Evolutionary conservation across 2,329 filamentous ascomycete species (phyloP).

Genomic region (Dactylellina cionopaga): DNA sequence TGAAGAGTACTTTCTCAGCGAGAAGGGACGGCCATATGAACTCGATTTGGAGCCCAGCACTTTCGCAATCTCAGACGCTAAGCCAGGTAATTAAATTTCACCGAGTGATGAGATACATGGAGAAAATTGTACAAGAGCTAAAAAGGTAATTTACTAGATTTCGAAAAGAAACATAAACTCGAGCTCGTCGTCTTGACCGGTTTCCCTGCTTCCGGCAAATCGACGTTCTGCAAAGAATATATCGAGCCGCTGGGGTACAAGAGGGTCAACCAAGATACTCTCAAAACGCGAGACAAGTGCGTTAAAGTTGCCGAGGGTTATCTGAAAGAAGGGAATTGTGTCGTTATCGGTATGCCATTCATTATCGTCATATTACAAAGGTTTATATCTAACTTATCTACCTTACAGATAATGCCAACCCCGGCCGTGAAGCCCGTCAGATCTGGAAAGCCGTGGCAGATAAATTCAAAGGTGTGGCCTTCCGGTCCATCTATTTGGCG

Average conservation of each 20-base stretch:
- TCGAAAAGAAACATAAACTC: slow-evolving; percentile 70
- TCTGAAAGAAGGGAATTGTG: slow-evolving; percentile 72
- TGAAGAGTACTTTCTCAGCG: slow-evolving; percentile 86
- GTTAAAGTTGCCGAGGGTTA: slow-evolving; percentile 74
- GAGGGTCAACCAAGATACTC: slow-evolving; percentile 87
- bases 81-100: slow-evolving; percentile 23
- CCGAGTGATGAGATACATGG: no score
- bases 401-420: no score
- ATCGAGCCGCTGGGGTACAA: slow-evolving; percentile 81
- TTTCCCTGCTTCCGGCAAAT: slow-evolving; percentile 89
- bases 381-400: no score
- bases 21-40: slow-evolving; percentile 72
- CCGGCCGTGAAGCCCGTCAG: no score
- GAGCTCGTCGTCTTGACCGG: slow-evolving; percentile 89
- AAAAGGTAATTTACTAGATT: slow-evolving; percentile 15
- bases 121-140: not conserved
- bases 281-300: slow-evolving; percentile 78
- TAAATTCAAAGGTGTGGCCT: slow-evolving; percentile 72
- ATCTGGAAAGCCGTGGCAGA: slow-evolving; percentile 80
- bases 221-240: slow-evolving; percentile 83
- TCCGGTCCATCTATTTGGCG: slow-evolving; percentile 87
- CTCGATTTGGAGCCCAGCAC: slow-evolving; percentile 76
- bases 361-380: no score
- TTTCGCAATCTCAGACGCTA: slow-evolving; percentile 56
- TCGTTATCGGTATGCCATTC: slow-evolving; percentile 79